Evolutionary conservation across 257 asterid species (phyloP).

Genomic region (Hygrophila difformis): DNA sequence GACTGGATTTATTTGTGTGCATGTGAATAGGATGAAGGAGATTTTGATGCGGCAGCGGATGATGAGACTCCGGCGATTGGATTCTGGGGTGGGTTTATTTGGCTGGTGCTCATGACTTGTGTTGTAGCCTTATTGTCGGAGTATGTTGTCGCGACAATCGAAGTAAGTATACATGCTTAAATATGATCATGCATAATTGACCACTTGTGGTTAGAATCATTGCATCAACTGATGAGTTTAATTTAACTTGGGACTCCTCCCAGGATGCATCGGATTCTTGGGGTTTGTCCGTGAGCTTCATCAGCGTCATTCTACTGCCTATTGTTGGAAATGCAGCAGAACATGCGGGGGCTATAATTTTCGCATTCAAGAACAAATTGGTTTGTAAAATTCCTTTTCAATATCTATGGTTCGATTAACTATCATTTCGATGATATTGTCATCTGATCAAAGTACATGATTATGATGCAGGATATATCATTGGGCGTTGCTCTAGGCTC

Average conservation of each 20-base stretch:
- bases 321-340: conserved; percentile 98
- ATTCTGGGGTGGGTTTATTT: conserved; percentile 62
- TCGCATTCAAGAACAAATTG: conserved; percentile 88
- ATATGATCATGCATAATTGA: too few species aligned
- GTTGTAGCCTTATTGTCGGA: conserved; percentile 67
- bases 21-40: conserved; percentile 30
- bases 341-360: conserved; percentile 89
- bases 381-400: too few species aligned
- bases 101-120: conserved; percentile 62
- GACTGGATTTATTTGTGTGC: not conserved
- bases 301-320: conserved; percentile 79
- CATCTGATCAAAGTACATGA: too few species aligned
- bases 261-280: conserved; percentile 74
- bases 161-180: conserved; percentile 52
- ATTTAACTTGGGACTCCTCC: not conserved
- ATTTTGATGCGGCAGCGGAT: conserved; percentile 24
- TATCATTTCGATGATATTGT: too few species aligned
- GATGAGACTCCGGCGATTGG: conserved; percentile 59
- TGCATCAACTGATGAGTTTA: too few species aligned
- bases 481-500: conserved; percentile 60
- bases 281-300: conserved; percentile 83
- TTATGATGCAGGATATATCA: conserved; percentile 48
- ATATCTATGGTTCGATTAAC: too few species aligned
- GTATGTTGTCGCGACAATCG: conserved; percentile 72
- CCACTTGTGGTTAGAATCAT: too few species aligned